Conservation (phyloP, 2,329 filamentous ascomycete species). For the Fusarium sp. region DNA sequence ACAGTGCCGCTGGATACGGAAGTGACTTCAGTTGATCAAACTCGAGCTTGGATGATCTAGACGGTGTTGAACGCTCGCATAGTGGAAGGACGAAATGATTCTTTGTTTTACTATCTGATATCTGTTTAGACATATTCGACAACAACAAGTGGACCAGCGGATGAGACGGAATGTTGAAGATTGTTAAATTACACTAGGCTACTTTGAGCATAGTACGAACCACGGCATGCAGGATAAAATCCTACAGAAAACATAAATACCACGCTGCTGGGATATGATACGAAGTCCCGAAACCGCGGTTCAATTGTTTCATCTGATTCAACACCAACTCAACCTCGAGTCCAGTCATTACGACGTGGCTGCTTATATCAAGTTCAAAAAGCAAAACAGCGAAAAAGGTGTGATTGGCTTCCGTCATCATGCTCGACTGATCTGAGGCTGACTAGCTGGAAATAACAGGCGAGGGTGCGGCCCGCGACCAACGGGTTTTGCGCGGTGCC, state of each 20-base stretch:
- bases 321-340: neutral
- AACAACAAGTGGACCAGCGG: neutral
- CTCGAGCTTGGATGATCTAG: rapidly evolving
- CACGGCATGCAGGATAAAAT: rapidly evolving
- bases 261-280: neutral
- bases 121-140: too few species aligned
- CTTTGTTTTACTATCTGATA: neutral
- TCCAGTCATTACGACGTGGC: neutral
- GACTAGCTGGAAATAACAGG: too few species aligned
- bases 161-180: neutral
- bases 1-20: rapidly evolving
- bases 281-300: neutral
- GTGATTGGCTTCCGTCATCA: rapidly evolving
- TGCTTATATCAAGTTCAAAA: rapidly evolving
- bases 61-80: rapidly evolving
- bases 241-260: too few species aligned
- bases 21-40: too few species aligned
- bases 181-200: rapidly evolving
- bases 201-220: neutral
- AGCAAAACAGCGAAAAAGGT: neutral
- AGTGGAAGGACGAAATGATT: too few species aligned
- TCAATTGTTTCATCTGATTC: neutral
- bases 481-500: neutral
- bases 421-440: too few species aligned
- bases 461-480: too few species aligned